Evolutionary conservation across 495 filamentous ascomycete genomes (phyloP).

Genomic region (Annulohypoxylon maeteangense): DNA sequence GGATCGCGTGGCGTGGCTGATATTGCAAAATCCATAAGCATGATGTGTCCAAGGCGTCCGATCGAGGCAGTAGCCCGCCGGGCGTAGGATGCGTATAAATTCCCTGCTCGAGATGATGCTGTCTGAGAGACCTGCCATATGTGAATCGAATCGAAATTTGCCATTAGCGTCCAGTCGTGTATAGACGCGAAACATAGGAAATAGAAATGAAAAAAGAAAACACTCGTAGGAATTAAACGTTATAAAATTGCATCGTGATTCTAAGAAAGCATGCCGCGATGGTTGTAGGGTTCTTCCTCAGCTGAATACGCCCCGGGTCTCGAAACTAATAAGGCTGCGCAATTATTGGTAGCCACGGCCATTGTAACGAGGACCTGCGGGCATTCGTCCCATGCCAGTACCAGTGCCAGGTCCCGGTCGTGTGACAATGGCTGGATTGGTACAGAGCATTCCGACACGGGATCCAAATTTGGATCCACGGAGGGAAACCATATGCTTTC

Average conservation of each 20-base stretch:
- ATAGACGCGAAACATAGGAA: constrained; percentile 49
- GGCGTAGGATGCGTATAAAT: constrained; percentile 68
- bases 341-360: constrained; percentile 62
- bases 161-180: constrained; percentile 37
- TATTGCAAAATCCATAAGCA: constrained; percentile 69
- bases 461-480: constrained; percentile 98
- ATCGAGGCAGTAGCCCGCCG: constrained; percentile 61
- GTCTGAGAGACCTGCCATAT: constrained; percentile 48
- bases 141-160: constrained; percentile 48
- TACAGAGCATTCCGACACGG: constrained; percentile 97
- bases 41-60: constrained; percentile 69
- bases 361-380: constrained; percentile 59
- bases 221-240: constrained; percentile 11
- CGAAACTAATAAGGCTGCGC: constrained; percentile 22
- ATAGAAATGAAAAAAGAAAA: constrained; percentile 46
- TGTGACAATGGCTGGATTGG: constrained; percentile 86
- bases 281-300: constrained; percentile 23
- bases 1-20: constrained; percentile 43
- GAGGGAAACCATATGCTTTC: constrained; percentile 99
- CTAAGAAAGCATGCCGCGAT: constrained; percentile 27
- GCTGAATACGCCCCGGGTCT: constrained; percentile 26
- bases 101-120: constrained; percentile 66
- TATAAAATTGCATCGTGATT: constrained; percentile 24
- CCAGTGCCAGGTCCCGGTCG: constrained; percentile 85
- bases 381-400: constrained; percentile 67